Conservation (phyloP, 1,284 basidiomycete genomes). For the Golubevia sp. region DNA sequence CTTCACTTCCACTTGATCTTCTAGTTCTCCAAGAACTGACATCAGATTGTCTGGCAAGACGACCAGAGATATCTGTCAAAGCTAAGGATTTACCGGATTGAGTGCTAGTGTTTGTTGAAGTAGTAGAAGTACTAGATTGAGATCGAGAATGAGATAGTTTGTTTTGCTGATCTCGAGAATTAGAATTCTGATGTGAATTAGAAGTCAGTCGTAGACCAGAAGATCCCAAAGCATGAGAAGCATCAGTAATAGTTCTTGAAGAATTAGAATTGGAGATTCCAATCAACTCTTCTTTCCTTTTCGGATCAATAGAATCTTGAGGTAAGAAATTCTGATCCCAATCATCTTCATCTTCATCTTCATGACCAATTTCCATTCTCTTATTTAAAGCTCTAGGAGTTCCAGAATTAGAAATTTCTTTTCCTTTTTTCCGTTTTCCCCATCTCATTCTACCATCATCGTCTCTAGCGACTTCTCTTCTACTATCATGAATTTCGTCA, state of each 20-base stretch:
- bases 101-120: not conserved
- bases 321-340: constrained; percentile 28
- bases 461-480: not conserved
- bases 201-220: too few relatives aligned
- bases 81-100: not conserved
- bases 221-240: too few relatives aligned
- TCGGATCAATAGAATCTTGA: too few relatives aligned
- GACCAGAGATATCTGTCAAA: constrained; percentile 22
- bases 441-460: not conserved
- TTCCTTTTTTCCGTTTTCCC: not conserved
- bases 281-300: too few relatives aligned
- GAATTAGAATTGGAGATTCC: too few relatives aligned
- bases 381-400: too few relatives aligned
- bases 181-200: too few relatives aligned
- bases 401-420: not conserved
- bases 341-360: constrained; percentile 28
- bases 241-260: too few relatives aligned
- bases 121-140: too few relatives aligned
- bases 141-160: too few relatives aligned
- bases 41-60: constrained; percentile 22
- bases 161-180: too few relatives aligned
- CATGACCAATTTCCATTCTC: constrained; percentile 8
- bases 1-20: not conserved
- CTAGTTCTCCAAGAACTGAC: constrained; percentile 6
- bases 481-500: too few relatives aligned